Base-by-base conservation (phyloP, 169 alveolate genomes). In the Plasmodium billcollinsi region DNA sequence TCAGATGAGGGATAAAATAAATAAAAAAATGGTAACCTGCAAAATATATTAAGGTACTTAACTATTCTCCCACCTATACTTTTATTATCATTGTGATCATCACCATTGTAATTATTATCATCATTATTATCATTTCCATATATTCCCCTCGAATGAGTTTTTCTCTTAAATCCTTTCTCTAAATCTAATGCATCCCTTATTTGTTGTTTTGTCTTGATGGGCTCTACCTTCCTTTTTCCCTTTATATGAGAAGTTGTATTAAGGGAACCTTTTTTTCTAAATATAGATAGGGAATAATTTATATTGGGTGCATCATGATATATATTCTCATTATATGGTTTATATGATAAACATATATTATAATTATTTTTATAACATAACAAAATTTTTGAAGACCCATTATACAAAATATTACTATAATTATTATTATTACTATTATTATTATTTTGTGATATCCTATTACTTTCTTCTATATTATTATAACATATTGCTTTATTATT, bases 321-420 rank as follows among this genome's bases (percentile, higher is more conserved):
- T 20, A 47, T 56, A 86, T 61, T 71, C 12, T 62, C 92, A 18
- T 59, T 47, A 2, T 50, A 59, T 3, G 63, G 73, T 29, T 70
- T 72, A 26, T 71, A 86, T 7, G 86, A 71, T 15, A 73, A 67
- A 71, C 92, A 86, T 47, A 86, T 71, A 58, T 63, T 86, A 66
- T 86, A 69, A 2, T 47, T 54, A 63, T 86, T 86, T 24, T 62
- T 24, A 58, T 86, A 86, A 66, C 88, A 86, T 21, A 73, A n/a
- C 14, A 86, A 66, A 29, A 86, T 69, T 47, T 56, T 69, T 8
- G 91, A 47, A 15, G 50, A 29, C 1, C 52, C 73, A 9, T 43
- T 62, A 18, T 73, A 24, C 71, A 73, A 15, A 39, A 47, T 12
- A 54, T 73, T 62, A 3, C 59, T 33, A 45, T 1, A 24, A 49